Evolutionary conservation across 192 early-diverging fungal species (phyloP), one percentile per base, ranked within the genome.

Genomic region (Mortierella claussenii): DNA sequence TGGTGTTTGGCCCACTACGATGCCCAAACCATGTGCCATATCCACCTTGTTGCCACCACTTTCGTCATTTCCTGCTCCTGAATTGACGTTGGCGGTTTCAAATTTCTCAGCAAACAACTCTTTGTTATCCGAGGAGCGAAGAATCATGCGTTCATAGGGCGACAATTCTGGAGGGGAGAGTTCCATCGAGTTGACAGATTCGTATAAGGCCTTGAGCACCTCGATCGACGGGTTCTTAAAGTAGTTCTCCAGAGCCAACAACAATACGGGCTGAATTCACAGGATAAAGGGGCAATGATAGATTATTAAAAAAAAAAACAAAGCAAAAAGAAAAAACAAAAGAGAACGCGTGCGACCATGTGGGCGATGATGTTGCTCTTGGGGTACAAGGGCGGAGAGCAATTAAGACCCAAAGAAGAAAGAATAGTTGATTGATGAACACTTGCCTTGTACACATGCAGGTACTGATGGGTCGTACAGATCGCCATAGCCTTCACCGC

Each of bases 401-500:
- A n/a, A n/a, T n/a, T n/a, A n/a, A n/a, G n/a, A n/a, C n/a, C n/a
- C n/a, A n/a, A n/a, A n/a, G n/a, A n/a, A n/a, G n/a, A n/a, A n/a
- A n/a, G n/a, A n/a, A n/a, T n/a, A n/a, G n/a, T n/a, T n/a, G n/a
- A n/a, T n/a, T n/a, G n/a, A n/a, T n/a, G n/a, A n/a, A n/a, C n/a
- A 0, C 64, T n/a, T 51, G 84, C 87, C 84, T 88, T 86, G 85
- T 95, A 97, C 4, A 96, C 93, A 80, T 97, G 95, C 31, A 97
- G 85, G 71, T 91, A 97, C 55, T 92, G 90, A 79, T 97, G 92
- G 32, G 90, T 84, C 6, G 94, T 95, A 68, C 93, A 92, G 55
- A 97, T 91, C 4, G 96, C 96, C 91, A 97, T 94, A 1, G 96
- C 95, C 69, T 96, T 96, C 21, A 97, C 94, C 40, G 87, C 85